These are phyloP conservation scores for Lagenidium sp. DNA, from an alignment of 352 stramenopile genomes.

Conservation along the genomic window DNA sequence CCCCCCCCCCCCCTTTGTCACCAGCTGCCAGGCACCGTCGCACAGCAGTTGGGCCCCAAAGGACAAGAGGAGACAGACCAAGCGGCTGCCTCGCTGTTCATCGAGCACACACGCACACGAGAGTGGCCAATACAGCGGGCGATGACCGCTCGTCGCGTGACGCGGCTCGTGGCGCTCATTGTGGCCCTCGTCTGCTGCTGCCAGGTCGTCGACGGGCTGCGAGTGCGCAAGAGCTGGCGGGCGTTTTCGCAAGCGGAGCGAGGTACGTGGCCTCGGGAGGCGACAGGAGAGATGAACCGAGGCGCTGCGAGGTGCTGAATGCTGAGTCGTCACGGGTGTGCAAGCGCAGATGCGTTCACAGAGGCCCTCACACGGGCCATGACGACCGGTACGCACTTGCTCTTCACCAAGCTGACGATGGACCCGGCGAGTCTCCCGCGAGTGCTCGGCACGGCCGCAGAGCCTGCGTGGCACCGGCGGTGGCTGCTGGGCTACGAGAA, in stretches of 20 bases:
- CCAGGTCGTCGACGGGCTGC: neutral
- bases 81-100: neutral
- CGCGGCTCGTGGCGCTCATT: slow-evolving; percentile 7
- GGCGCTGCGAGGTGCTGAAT: neutral
- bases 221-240: slow-evolving; percentile 23
- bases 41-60: no score
- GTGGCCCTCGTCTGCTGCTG: neutral
- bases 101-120: no score
- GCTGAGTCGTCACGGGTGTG: neutral
- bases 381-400: slow-evolving; percentile 19
- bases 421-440: slow-evolving; percentile 9
- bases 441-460: slow-evolving; percentile 10
- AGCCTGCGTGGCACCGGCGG: slow-evolving; percentile 19
- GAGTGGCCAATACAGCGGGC: no score
- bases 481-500: slow-evolving; percentile 29
- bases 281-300: neutral
- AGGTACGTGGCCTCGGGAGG: neutral
- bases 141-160: no score
- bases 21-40: no score
- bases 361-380: slow-evolving; percentile 18
- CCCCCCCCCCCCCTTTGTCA: no score
- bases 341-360: slow-evolving; percentile 12
- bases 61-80: neutral
- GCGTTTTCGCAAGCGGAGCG: slow-evolving; percentile 17
- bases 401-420: slow-evolving; percentile 22